Evolutionary conservation across 257 asterid species (phyloP), one percentile per base, ranked within the genome.

Genomic region (Voacanga thouarsii): DNA sequence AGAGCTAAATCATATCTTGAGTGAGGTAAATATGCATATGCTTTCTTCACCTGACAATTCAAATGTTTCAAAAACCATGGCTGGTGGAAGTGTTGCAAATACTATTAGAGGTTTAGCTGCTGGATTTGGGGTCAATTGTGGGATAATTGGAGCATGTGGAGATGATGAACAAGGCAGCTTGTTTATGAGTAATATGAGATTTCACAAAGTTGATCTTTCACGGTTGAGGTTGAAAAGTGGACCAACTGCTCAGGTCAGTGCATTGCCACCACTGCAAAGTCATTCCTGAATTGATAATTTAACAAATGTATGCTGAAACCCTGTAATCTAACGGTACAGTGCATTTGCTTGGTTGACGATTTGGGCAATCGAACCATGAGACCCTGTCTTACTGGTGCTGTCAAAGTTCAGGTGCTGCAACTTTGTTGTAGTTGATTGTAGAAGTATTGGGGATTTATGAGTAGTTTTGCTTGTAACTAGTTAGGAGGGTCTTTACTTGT

Each of bases 31-130:
- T 49, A 23, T 83, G 37, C 89, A 96, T 76, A 72, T 83, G 47
- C 66, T 82, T 45, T 84, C 89, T 71, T 87, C 89, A 14, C 87
- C 90, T 0, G 88, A 88, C 47, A 74, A 70, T 61, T 67, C 86
- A 5, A 79, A 90, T 67, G 72, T 90, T 16, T 80, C 93, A 75
- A 96, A 85, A 83, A 93, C 99, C 45, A 92, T 96, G 65, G 99
- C 99, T 77, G 99, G 99, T 47, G 99, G 98, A 26, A 96, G 99
- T 72, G 97, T 96, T 49, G 96, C 99, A 51, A 96, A 93, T 76
- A 96, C 99, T 41, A 86, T 96, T 56, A 88, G 99, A 87, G 99
- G 99, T 61, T 85, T 96, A 37, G 89, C 98, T 72, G 90, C 97
- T 63, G 97, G 98, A 33, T 96, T 93, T 47, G 98, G 99, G 77